Percentiles rank a stretch among this genome's conserved stretches.
Evolutionary conservation across 345 rosid species (phyloP).

Genomic region (Eucalyptus tenuipes): DNA sequence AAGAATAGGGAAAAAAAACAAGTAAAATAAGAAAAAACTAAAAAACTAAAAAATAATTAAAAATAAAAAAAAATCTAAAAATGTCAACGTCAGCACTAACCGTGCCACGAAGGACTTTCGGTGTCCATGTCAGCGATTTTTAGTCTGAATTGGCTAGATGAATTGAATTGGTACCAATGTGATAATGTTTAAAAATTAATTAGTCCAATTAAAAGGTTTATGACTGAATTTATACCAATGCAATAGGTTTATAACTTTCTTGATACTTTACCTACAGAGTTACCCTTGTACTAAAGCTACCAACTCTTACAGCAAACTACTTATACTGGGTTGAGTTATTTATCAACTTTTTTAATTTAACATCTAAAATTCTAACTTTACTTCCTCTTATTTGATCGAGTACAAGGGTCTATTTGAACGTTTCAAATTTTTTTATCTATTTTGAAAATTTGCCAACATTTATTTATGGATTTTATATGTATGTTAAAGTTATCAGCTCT

Average conservation of each 20-base stretch:
- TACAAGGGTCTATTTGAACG: not conserved
- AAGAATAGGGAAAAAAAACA: too few relatives aligned
- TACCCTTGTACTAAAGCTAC: not conserved
- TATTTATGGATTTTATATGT: not conserved
- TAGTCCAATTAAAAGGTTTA: accelerated
- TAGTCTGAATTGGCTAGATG: accelerated
- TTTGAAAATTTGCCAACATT: not conserved
- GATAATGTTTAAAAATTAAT: too few relatives aligned
- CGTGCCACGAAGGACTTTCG: accelerated
- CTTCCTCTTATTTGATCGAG: not conserved
- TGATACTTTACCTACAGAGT: accelerated
- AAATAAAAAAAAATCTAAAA: too few relatives aligned
- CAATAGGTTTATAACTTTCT: accelerated
- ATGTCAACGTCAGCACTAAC: accelerated
- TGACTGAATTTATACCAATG: accelerated
- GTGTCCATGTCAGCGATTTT: accelerated
- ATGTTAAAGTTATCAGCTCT: not conserved
- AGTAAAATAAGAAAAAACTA: accelerated
- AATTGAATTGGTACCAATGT: accelerated
- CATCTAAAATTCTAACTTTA: not conserved
- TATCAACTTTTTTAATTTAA: not conserved
- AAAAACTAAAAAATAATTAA: too few relatives aligned
- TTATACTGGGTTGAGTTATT: not conserved
- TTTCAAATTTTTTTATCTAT: not conserved
- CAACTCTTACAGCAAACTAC: not conserved